Conservation (phyloP, 371 early-diverging fungal genomes). For the Syncephalastrum contaminatum region DNA sequence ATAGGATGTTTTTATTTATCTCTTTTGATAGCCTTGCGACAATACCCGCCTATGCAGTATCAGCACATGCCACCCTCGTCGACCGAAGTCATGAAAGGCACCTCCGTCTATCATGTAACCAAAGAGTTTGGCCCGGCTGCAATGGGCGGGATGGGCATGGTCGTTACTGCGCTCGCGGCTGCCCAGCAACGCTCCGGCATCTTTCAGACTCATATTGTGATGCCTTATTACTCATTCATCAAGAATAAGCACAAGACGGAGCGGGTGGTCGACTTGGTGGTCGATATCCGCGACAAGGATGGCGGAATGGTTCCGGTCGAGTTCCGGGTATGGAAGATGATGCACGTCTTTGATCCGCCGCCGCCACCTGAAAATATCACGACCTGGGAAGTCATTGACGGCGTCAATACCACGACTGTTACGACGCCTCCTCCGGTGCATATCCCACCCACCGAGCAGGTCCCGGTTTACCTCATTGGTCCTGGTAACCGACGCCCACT, state of each 20-base stretch:
- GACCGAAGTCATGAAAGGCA: constrained; percentile 31
- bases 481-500: constrained; percentile 57
- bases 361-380: constrained; percentile 22
- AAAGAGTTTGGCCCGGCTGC: constrained; percentile 60
- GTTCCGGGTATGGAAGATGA: constrained; percentile 50
- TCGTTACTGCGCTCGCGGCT: constrained; percentile 60
- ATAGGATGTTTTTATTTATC: constrained; percentile 7
- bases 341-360: constrained; percentile 36
- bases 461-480: constrained; percentile 63
- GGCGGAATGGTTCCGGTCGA: constrained; percentile 39
- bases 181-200: constrained; percentile 54
- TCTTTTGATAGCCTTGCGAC: constrained; percentile 25
- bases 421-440: constrained; percentile 16
- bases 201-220: constrained; percentile 54
- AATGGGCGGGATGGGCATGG: constrained; percentile 58
- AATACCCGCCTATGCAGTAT: constrained; percentile 53
- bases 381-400: constrained; percentile 27
- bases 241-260: constrained; percentile 33
- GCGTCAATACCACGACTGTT: constrained; percentile 24
- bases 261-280: constrained; percentile 33
- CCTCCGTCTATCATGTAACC: constrained; percentile 56
- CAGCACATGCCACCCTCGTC: constrained; percentile 31
- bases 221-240: constrained; percentile 63
- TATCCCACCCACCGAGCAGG: constrained; percentile 14
- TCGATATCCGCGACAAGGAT: constrained; percentile 53